Percentiles rank a stretch among this genome's conserved stretches.
These are phyloP conservation scores for Vigna radiata DNA, from an alignment of 306 rosid genomes.

Conservation along the genomic window DNA sequence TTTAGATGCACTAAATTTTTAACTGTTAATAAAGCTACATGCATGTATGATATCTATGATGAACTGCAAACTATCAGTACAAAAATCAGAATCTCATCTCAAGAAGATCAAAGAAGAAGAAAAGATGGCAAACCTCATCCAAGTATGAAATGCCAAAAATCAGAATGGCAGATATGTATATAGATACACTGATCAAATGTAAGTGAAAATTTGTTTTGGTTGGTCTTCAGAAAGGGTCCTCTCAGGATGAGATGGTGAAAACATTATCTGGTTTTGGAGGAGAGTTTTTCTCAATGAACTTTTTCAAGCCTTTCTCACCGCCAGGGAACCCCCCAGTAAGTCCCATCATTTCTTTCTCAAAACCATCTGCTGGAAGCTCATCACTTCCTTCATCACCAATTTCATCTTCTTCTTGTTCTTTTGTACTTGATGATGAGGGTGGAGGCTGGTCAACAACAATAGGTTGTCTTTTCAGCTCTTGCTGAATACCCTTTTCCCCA, in stretches of 20 bases:
- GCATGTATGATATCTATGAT: neutral
- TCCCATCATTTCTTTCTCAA: conserved; percentile 94
- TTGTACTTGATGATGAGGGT: neutral
- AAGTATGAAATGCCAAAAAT: conserved; percentile 34
- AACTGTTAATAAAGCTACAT: neutral
- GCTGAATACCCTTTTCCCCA: conserved; percentile 70
- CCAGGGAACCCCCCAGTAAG: conserved; percentile 96
- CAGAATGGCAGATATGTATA: conserved; percentile 10
- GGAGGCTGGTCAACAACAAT: conserved; percentile 34
- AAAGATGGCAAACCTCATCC: conserved; percentile 13
- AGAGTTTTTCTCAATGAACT: conserved; percentile 79
- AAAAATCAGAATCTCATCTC: neutral
- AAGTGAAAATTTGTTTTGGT: conserved; percentile 31
- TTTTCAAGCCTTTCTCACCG: conserved; percentile 80
- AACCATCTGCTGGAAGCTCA: conserved; percentile 62
- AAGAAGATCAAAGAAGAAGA: neutral
- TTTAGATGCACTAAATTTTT: neutral
- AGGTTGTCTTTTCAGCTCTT: conserved; percentile 61
- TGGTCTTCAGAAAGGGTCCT: conserved; percentile 48
- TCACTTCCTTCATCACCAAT: neutral
- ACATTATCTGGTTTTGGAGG: conserved; percentile 55
- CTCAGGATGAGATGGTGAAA: conserved; percentile 1
- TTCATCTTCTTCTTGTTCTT: conserved; percentile 44
- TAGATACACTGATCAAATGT: neutral
- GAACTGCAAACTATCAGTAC: neutral